Evolutionary conservation across 305 asterid genomes (phyloP).

Genomic region (Fraxinus baroniana): DNA sequence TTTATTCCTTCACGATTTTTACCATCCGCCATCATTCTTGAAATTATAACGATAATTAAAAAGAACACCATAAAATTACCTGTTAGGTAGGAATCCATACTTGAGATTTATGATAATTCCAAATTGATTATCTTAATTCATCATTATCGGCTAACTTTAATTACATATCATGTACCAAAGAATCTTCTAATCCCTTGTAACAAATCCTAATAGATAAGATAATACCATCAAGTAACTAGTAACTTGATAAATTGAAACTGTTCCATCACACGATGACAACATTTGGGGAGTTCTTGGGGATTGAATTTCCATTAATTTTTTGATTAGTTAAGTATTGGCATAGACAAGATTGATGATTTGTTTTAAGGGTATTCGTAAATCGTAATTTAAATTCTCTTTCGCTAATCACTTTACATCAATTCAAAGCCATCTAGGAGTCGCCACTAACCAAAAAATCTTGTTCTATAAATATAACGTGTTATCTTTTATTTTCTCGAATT

Average conservation of each 20-base stretch:
- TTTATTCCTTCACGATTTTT: neutral
- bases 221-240: neutral
- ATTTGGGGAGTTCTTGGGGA: neutral
- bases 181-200: neutral
- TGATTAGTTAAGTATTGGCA: neutral
- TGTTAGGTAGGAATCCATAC: slow-evolving; percentile 6
- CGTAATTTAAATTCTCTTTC: too few relatives aligned
- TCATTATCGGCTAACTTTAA: neutral
- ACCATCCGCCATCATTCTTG: neutral
- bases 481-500: too few relatives aligned
- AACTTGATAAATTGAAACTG: neutral
- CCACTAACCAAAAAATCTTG: neutral
- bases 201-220: neutral
- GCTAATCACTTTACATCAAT: neutral
- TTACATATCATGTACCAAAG: neutral
- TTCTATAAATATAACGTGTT: too few relatives aligned
- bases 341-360: neutral
- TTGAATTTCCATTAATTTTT: neutral
- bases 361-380: neutral
- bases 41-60: neutral
- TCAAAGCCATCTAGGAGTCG: neutral
- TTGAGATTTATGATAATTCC: neutral
- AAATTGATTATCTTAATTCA: neutral
- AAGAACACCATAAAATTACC: neutral
- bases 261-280: neutral